Conservation (phyloP, 164 flowering plant species). For the Houttuynia cordata region DNA sequence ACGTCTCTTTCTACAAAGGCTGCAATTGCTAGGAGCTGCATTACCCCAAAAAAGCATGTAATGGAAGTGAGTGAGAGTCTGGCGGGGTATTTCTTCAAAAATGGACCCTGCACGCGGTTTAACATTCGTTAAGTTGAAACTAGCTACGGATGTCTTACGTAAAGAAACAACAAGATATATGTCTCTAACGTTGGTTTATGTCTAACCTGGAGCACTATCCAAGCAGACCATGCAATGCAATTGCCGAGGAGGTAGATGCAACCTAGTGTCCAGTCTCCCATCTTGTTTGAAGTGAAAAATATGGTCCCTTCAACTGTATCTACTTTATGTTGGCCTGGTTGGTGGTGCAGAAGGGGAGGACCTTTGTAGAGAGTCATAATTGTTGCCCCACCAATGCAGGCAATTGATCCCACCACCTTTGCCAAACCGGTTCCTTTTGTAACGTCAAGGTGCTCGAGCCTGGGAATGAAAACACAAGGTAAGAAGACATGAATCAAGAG, state of each 20-base stretch:
- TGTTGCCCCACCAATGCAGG: slow-evolving; percentile 59
- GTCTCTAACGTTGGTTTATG: background rate
- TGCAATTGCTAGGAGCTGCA: slow-evolving; percentile 55
- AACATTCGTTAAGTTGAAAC: too few relatives aligned
- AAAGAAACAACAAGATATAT: too few relatives aligned
- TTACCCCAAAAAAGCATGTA: slow-evolving; percentile 68
- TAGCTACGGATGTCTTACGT: too few relatives aligned
- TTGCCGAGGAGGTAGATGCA: slow-evolving; percentile 57
- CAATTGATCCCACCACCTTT: slow-evolving; percentile 53
- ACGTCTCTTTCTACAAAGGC: slow-evolving; percentile 42
- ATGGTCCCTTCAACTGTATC: slow-evolving; percentile 7
- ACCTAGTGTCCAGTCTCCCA: slow-evolving; percentile 60
- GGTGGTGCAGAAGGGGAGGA: slow-evolving; percentile 32
- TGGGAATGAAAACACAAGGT: slow-evolving; percentile 10
- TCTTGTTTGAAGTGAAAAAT: slow-evolving; percentile 11
- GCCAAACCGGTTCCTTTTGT: slow-evolving; percentile 53
- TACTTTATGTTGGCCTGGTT: slow-evolving; percentile 3
- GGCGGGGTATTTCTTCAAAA: slow-evolving; percentile 70
- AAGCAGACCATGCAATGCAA: slow-evolving; percentile 78
- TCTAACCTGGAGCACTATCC: slow-evolving; percentile 73
- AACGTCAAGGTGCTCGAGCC: slow-evolving; percentile 44
- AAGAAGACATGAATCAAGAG: background rate
- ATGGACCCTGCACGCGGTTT: slow-evolving; percentile 45
- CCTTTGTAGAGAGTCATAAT: slow-evolving; percentile 67
- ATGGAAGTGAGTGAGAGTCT: slow-evolving; percentile 66